Base-by-base conservation (phyloP, 164 flowering plant genomes). In the Stephania cephalantha region DNA sequence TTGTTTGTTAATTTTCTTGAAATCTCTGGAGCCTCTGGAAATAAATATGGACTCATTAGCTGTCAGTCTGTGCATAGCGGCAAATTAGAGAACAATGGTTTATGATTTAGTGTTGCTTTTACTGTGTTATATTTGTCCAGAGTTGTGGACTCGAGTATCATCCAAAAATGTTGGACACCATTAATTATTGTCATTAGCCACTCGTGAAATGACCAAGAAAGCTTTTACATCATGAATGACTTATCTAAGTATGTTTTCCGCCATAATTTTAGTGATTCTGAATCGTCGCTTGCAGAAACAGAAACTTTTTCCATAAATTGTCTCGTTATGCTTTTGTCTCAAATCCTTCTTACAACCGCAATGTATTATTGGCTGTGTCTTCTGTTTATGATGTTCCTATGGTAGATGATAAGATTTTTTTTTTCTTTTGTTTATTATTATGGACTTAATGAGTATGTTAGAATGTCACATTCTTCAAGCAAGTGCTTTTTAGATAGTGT, bases 1-100 rank as follows among this genome's bases (percentile, higher is more conserved):
- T 18, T 70, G 72, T 70, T 48, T 70, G 72, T 30, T 70, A 70
- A 70, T 20, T 46, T n/a, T 20, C 46, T 70, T 7, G 12, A 70
- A 44, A 66, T 66, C 31, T 35, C 48, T 46, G 7, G 55, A 55
- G 64, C 64, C 72, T 70, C 30, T 70, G 52, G 72, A 70, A 71
- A 48, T 25, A 44, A 12, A 71, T 48, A 20, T 12, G 64, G 64
- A 71, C 42, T 25, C 44, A 22, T 71, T 71, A 50, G 46, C 53
- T 70, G 71, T 45, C 71, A 45, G 29, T 70, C 71, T 68, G n/a
- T 68, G 71, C 71, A 68, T 68, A 3, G 71, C 71, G 8, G 46
- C 22, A 70, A 44, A 70, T 46, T 45, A 45, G 52, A 70, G 71
- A 45, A 52, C 71, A 45, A 70, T 17, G 55, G 53, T 71, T 25